Conservation (phyloP, 768 basidiomycete genomes). For the Crepidotus variabilis region DNA sequence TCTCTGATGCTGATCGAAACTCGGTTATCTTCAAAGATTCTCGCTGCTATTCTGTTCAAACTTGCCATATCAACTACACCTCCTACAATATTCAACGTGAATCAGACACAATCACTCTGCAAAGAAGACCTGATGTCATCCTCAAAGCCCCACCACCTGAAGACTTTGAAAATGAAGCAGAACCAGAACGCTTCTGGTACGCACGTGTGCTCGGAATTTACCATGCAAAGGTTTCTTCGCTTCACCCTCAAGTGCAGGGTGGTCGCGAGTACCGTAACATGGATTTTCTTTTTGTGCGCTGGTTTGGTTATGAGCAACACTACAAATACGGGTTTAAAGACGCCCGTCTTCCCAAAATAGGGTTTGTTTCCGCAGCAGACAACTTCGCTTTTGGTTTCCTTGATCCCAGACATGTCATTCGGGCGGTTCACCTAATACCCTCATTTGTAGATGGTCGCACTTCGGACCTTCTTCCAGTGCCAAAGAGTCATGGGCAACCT, state of each 20-base stretch:
- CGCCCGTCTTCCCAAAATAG: slow-evolving; percentile 22
- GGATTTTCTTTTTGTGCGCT: slow-evolving; percentile 35
- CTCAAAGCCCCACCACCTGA: slow-evolving; percentile 16
- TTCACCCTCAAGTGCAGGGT: neutral
- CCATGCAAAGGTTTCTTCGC: slow-evolving; percentile 10
- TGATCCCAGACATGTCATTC: slow-evolving; percentile 25
- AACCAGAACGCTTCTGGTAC: slow-evolving; percentile 29
- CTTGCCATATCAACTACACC: slow-evolving; percentile 22
- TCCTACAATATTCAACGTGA: slow-evolving; percentile 31
- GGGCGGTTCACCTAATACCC: slow-evolving; percentile 22
- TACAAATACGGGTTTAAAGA: slow-evolving; percentile 14
- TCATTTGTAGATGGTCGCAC: slow-evolving; percentile 21
- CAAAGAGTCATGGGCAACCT: neutral
- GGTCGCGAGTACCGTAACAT: slow-evolving; percentile 14
- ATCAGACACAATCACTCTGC: slow-evolving; percentile 39
- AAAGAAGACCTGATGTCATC: slow-evolving; percentile 33
- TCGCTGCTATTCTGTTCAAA: slow-evolving; percentile 11
- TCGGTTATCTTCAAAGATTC: slow-evolving; percentile 17
- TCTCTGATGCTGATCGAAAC: slow-evolving; percentile 16
- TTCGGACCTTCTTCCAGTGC: slow-evolving; percentile 9
- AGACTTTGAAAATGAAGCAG: neutral
- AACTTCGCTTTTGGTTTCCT: slow-evolving; percentile 31
- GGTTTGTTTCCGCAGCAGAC: slow-evolving; percentile 24
- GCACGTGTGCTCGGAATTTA: slow-evolving; percentile 19
- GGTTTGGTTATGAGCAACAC: slow-evolving; percentile 24